Base-by-base conservation (phyloP, 495 filamentous ascomycete genomes). In the Diplogelasinospora grovesii region DNA sequence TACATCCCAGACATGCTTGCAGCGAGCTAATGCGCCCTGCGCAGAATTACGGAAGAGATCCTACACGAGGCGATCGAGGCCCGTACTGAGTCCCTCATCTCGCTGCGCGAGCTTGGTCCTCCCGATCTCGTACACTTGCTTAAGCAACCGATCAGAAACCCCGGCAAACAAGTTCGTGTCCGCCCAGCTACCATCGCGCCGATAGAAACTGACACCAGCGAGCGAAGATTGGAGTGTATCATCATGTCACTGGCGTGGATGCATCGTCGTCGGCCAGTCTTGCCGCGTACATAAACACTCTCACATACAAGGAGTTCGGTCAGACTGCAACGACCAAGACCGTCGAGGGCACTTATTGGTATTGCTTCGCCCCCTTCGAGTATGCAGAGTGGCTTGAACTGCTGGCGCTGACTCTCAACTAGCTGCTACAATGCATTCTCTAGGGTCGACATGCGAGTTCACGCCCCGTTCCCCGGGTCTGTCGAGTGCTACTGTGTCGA, bases 341-440 rank as follows among this genome's bases (percentile, higher is more conserved):
- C 26, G 79, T 88, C 10, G 92, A 89, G 36, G 92, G 92, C 10
- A 74, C 93, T 18, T 97, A 96, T 62, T 97, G 92, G 86, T 92
- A 66, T 58, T 66, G 36, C n/a, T 28, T 23, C 13, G 26, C 14
- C 14, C 31, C 22, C 21, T 20, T 22, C 18, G 22, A 18, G 16
- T 22, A 21, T 23, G n/a, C n/a, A n/a, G n/a, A n/a, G n/a, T n/a
- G n/a, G n/a, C n/a, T n/a, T n/a, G 15, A 21, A 36, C 16, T 7
- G 1, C 31, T 18, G n/a, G 25, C 8, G 32, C 16, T 46, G n/a
- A 43, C 43, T 36, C 5, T 22, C 30, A 41, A 21, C 11, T 56
- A 93, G 86, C 66, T 98, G 93, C 65, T 98, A 98, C 72, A 98
- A 98, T 87, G 92, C 92, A 48, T 97, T 98, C 67, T 97, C 92